Evolutionary conservation across 164 flowering plant genomes (phyloP).

Genomic region (Macadamia tetraphylla): DNA sequence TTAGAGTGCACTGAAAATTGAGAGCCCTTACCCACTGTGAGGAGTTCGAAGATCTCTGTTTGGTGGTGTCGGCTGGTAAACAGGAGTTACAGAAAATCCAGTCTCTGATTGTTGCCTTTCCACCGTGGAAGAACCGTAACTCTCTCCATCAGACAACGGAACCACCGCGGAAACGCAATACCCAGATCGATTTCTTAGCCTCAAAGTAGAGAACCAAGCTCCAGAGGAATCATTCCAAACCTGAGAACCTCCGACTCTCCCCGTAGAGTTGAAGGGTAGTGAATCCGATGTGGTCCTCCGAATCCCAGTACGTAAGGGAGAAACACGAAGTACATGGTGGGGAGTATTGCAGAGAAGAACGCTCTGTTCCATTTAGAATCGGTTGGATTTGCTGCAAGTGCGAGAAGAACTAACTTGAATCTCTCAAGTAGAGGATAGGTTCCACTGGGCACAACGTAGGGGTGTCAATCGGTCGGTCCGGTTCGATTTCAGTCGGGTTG

Average conservation of each 20-base stretch:
- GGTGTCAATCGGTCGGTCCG: too few relatives aligned
- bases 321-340: background rate
- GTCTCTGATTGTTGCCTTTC: background rate
- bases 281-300: background rate
- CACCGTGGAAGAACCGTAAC: background rate
- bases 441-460: too few relatives aligned
- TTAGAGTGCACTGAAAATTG: too few relatives aligned
- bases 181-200: slow-evolving; percentile 1
- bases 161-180: slow-evolving; percentile 4
- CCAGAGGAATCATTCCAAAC: background rate
- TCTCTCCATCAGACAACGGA: slow-evolving; percentile 1
- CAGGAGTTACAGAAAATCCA: slow-evolving; percentile 33
- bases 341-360: slow-evolving; percentile 2
- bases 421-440: too few relatives aligned
- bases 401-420: too few relatives aligned
- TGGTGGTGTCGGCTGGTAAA: slow-evolving; percentile 64
- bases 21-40: slow-evolving; percentile 73
- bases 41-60: slow-evolving; percentile 79
- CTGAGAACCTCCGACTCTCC: background rate
- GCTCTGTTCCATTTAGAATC: slow-evolving; percentile 14
- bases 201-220: slow-evolving; percentile 2
- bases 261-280: background rate
- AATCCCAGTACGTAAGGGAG: background rate
- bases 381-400: too few relatives aligned
- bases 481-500: too few relatives aligned